Evolutionary conservation across 1,284 basidiomycete species (phyloP), one percentile per base, ranked within the genome.

Genomic region (Boletus smithii): DNA sequence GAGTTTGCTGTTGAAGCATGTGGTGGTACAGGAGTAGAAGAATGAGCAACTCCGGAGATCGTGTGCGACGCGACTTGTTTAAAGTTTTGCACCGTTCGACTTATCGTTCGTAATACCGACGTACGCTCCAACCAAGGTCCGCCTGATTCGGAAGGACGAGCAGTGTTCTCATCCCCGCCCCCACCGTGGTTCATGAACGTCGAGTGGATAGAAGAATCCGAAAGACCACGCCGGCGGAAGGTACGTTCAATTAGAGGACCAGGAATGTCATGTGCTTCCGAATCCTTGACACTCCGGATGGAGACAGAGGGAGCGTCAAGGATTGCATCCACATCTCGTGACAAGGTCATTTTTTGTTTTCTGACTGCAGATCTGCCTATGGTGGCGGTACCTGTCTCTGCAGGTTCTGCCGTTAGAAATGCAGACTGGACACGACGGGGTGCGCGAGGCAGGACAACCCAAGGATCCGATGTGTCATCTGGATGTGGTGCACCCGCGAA

Each of bases 141-240:
- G 27, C 13, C 31, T 42, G 34, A 42, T 24, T 46, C 54, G 18
- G 20, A 33, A 27, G 42, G 26, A 20, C 17, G 40, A 34, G 17
- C 3, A 35, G 7, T 8, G 3, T 22, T 44, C 18, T 68, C 72
- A 17, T 42, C 42, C 16, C 23, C n/a, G 1, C 4, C 10, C 14
- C 33, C 48, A 9, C 65, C 73, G 39, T 85, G 83, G 42, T 65
- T 73, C 43, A 83, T 69, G 66, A 88, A 94, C 0, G 88, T 88
- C 1, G 90, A 88, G 51, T 84, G 87, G 51, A 97, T 92, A 2
- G 90, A 93, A 5, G 91, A 93, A 65, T 97, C 94, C 1, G 88
- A 91, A 32, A 95, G 68, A 1, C 91, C 91, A 44, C 93, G 77
- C 14, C 86, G 78, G 17, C 83, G 80, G 5, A 95, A 72, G 5